Evolutionary conservation across 345 rosid species (phyloP).

Genomic region (Syzygium grande): DNA sequence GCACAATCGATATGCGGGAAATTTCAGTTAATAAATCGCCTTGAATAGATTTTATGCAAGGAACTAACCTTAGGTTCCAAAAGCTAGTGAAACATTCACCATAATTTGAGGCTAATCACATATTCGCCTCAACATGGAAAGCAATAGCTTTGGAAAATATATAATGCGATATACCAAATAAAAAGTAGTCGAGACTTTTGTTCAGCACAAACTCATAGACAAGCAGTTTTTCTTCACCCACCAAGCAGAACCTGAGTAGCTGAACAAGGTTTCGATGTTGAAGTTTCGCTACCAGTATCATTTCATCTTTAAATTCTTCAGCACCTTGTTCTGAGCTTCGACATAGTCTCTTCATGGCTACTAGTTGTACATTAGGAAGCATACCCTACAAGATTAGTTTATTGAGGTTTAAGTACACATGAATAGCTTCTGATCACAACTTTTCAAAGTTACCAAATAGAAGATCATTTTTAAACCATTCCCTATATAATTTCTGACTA

Average conservation of each 20-base stretch:
- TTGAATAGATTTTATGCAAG: background rate
- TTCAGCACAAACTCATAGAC: conserved; percentile 25
- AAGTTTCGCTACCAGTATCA: conserved; percentile 28
- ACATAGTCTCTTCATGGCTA: conserved; percentile 24
- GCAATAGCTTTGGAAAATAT: background rate
- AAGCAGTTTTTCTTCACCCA: conserved; percentile 42
- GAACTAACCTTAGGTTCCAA: background rate
- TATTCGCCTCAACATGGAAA: background rate
- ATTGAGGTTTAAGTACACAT: too few relatives aligned
- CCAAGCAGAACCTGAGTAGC: background rate
- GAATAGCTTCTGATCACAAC: too few relatives aligned
- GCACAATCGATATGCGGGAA: background rate
- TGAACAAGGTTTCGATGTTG: conserved; percentile 59
- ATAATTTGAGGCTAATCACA: background rate
- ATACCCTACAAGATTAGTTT: too few relatives aligned
- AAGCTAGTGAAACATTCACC: background rate
- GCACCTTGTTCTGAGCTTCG: conserved; percentile 46
- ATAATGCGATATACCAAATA: background rate
- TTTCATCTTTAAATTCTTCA: conserved; percentile 46
- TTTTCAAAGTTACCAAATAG: too few relatives aligned
- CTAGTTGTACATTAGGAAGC: background rate
- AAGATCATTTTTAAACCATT: background rate
- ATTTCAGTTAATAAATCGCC: background rate
- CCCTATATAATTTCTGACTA: conserved; percentile 22
- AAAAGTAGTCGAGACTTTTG: background rate